These are phyloP conservation scores for Serendipita indica DNA, from an alignment of 768 basidiomycete species.

Conservation along the genomic window DNA sequence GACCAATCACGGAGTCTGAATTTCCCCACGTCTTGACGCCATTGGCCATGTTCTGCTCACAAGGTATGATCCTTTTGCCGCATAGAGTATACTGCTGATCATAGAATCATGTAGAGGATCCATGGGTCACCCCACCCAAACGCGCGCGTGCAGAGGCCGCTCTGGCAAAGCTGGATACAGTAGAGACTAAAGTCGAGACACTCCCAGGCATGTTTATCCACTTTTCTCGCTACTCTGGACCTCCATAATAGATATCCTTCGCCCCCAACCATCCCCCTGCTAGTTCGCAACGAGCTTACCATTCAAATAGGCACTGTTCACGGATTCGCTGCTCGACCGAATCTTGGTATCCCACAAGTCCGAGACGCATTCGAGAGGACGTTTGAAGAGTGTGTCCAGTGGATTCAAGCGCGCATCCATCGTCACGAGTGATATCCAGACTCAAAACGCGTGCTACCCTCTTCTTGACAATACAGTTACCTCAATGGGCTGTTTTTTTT, in stretches of 20 bases:
- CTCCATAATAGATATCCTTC: neutral
- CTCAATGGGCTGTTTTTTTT: too few relatives aligned
- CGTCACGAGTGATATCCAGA: neutral
- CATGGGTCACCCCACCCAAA: conserved; percentile 3
- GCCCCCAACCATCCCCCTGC: too few relatives aligned
- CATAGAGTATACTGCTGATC: neutral
- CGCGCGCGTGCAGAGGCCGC: neutral
- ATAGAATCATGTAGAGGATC: conserved; percentile 18
- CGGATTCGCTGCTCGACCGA: conserved; percentile 36
- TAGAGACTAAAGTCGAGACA: neutral
- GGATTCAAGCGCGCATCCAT: conserved; percentile 25
- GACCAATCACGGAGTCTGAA: conserved; percentile 17
- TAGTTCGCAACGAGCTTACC: too few relatives aligned
- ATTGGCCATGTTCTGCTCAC: neutral
- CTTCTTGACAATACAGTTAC: too few relatives aligned
- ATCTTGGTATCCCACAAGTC: conserved; percentile 28
- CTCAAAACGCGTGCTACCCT: too few relatives aligned
- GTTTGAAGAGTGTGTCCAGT: conserved; percentile 28
- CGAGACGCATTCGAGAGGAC: conserved; percentile 32
- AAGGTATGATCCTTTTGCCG: neutral
- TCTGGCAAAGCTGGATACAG: neutral
- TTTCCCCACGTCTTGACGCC: neutral
- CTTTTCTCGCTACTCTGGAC: neutral
- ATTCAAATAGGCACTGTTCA: conserved; percentile 29
- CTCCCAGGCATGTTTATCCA: neutral